Conservation (phyloP, 2,329 filamentous ascomycete species). For the Triangularia verruculosa region DNA sequence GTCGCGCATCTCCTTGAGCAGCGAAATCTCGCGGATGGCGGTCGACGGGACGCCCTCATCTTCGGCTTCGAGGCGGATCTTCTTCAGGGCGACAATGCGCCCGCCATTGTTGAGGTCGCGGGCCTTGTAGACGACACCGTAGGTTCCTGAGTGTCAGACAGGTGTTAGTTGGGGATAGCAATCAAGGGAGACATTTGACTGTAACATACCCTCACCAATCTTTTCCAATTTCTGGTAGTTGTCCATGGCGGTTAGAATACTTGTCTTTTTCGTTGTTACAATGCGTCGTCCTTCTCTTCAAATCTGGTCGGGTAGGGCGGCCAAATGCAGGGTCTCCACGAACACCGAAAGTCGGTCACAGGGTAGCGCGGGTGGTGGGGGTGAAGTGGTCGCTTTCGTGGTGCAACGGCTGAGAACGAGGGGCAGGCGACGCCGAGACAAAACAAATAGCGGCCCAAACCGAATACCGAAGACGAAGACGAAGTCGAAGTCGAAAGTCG, state of each 20-base stretch:
- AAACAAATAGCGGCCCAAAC: constrained; percentile 17
- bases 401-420: constrained; percentile 13
- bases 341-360: not conserved
- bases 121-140: constrained; percentile 90
- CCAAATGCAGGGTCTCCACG: not conserved
- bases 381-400: not conserved
- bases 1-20: constrained; percentile 89
- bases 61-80: constrained; percentile 87
- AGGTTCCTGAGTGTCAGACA: constrained; percentile 60
- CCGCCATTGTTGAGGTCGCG: constrained; percentile 73
- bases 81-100: constrained; percentile 85
- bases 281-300: not conserved
- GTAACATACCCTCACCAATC: constrained; percentile 74
- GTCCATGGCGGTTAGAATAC: constrained; percentile 57
- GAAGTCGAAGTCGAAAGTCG: constrained; percentile 8
- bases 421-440: constrained; percentile 16
- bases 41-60: constrained; percentile 88
- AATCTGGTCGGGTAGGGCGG: not conserved
- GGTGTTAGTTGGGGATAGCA: not conserved
- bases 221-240: constrained; percentile 94
- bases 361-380: not conserved
- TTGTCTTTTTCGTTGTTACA: not conserved
- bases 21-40: constrained; percentile 85
- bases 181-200: not conserved
- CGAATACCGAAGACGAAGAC: not conserved